Evolutionary conservation across 306 rosid genomes (phyloP), one percentile per base, ranked within the genome.

Genomic region (Sphenostylis stenocarpa): DNA sequence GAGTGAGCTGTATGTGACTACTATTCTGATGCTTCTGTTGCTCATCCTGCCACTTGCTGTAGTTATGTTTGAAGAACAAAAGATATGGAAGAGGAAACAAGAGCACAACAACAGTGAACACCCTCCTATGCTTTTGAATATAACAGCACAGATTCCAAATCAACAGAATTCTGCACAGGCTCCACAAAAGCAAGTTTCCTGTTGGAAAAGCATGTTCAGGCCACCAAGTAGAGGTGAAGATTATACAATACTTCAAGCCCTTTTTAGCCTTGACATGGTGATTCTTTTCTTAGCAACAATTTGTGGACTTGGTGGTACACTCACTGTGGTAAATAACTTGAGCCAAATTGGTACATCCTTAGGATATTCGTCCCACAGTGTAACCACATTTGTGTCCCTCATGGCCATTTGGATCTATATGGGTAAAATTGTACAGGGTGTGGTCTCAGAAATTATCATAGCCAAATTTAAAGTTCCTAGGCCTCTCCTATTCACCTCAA

Each of bases 221-320:
- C 83, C 82, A 0, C 90, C 90, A 23, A 47, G 61, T 12, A 85
- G 89, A 72, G 90, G 96, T 10, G 93, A 85, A 2, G 93, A 90
- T 60, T 81, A 82, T 29, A 88, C 96, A 4, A 88, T 90, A 5
- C 64, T 87, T 14, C 91, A 88, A 83, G 93, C 96, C 0, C 38
- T 88, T 36, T 85, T 86, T 21, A 90, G 90, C 72, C 6, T 85
- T n/a, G 91, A 90, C 76, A 86, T 90, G 96, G 33, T 75, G n/a
- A 70, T 85, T 31, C 78, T 90, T 2, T 82, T 90, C 41, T 9
- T 81, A 5, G 65, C 96, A 4, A 82, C 93, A 20, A 78, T 86
- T 1, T 86, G 93, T 74, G 91, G 96, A 6, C 81, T 88, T 28
- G 96, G 96, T 28, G 90, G 91, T 0, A 77, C 76, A 1, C 57